phyloP scores from a whole-genome alignment of 208 protist genomes.

The Acanthamoeba lenticulata region DNA sequence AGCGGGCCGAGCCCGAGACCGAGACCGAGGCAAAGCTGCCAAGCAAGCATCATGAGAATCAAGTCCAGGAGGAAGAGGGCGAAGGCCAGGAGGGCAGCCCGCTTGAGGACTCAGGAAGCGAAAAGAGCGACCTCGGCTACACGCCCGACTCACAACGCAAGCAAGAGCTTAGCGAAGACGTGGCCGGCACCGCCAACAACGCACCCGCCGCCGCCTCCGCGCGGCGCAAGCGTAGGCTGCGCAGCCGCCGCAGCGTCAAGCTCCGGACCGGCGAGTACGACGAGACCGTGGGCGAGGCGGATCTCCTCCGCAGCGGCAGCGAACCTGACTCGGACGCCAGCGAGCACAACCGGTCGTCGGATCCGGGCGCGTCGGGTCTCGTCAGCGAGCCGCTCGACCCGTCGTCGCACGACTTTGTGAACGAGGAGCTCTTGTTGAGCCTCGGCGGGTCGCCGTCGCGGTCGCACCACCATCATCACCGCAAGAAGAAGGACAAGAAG shows the following conservation, averaged over 20 bases:
- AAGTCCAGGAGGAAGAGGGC: background rate
- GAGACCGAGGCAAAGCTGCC: background rate
- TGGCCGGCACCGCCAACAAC: background rate
- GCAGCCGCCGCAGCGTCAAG: too few species aligned
- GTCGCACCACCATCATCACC: background rate
- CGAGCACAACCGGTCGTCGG: conserved; percentile 26
- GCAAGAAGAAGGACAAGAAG: conserved; percentile 45
- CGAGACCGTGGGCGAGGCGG: background rate
- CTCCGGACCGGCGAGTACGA: conserved; percentile 23
- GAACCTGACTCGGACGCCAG: background rate
- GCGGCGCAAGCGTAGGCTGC: background rate
- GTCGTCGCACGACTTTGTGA: background rate
- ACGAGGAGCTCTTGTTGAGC: background rate
- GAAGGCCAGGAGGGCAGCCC: background rate
- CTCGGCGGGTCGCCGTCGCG: background rate
- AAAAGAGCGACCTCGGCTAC: background rate
- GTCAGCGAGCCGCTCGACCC: background rate
- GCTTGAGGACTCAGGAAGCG: background rate
- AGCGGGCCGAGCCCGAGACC: too few species aligned
- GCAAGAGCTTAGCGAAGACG: background rate
- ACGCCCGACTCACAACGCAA: background rate
- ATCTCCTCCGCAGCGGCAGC: background rate
- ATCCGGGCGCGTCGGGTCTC: background rate
- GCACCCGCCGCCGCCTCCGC: background rate
- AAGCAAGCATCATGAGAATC: background rate